These are phyloP conservation scores for Linum usitatissimum DNA, from an alignment of 345 rosid species.

Conservation along the genomic window DNA sequence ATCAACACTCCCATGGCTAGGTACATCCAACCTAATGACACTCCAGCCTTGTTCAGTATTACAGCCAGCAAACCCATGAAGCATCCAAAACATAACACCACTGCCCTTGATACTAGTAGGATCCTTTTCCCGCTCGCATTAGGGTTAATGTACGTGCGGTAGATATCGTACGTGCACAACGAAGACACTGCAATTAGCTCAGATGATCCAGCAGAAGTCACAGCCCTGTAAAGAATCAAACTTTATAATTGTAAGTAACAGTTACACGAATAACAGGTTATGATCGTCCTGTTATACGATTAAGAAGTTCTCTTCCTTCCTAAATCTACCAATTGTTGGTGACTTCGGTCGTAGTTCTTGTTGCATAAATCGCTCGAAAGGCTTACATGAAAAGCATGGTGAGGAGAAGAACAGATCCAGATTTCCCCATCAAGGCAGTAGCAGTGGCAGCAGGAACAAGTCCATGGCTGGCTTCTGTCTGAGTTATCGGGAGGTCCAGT, in stretches of 20 bases:
- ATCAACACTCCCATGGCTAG: slow-evolving; percentile 84
- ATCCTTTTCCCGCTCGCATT: slow-evolving; percentile 61
- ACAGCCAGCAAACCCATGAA: slow-evolving; percentile 95
- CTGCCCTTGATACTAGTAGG: slow-evolving; percentile 56
- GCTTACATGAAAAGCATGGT: slow-evolving; percentile 91
- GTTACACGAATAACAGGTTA: too few species aligned
- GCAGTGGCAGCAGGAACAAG: slow-evolving; percentile 92
- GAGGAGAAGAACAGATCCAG: slow-evolving; percentile 78
- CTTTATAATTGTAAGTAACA: too few species aligned
- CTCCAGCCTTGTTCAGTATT: slow-evolving; percentile 70
- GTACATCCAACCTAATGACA: slow-evolving; percentile 96
- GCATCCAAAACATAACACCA: slow-evolving; percentile 75
- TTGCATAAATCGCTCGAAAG: neutral
- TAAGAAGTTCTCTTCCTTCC: too few species aligned
- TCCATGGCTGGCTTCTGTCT: slow-evolving; percentile 65
- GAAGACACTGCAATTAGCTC: slow-evolving; percentile 93
- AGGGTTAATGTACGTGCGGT: slow-evolving; percentile 81
- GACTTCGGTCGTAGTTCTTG: too few species aligned
- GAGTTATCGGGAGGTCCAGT: slow-evolving; percentile 68
- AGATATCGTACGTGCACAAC: slow-evolving; percentile 74
- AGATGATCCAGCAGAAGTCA: slow-evolving; percentile 87
- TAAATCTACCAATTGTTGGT: too few species aligned
- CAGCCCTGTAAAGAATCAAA: slow-evolving; percentile 50
- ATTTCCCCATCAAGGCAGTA: slow-evolving; percentile 89
- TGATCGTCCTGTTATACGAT: too few species aligned